Conservation (phyloP, 495 filamentous ascomycete genomes). For the Neurospora cerealis region DNA sequence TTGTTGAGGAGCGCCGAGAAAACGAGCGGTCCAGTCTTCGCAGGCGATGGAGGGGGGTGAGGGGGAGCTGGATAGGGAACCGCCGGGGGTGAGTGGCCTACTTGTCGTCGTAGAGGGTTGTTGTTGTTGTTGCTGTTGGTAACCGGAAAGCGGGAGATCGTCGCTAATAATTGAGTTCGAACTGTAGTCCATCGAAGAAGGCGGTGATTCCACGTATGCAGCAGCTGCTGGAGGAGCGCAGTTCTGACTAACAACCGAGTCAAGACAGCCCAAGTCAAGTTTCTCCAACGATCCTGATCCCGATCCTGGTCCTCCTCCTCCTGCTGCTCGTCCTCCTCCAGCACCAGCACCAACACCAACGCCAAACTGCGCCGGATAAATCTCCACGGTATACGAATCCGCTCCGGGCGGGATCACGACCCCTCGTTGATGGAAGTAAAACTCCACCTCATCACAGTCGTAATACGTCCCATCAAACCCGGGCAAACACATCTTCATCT, state of each 20-base stretch:
- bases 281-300: neutral
- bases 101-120: neutral
- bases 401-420: slow-evolving; percentile 43
- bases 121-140: neutral
- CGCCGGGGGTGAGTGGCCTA: neutral
- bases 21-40: neutral
- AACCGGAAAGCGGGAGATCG: neutral
- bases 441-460: slow-evolving; percentile 62
- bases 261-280: neutral
- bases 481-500: slow-evolving; percentile 32
- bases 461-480: slow-evolving; percentile 63
- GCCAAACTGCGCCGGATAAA: slow-evolving; percentile 27
- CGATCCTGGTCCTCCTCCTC: slow-evolving; percentile 3
- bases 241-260: neutral
- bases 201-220: neutral
- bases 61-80: neutral
- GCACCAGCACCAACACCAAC: slow-evolving; percentile 3
- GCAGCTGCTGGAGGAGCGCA: neutral
- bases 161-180: neutral
- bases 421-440: slow-evolving; percentile 52
- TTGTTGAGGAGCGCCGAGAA: neutral
- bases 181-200: neutral
- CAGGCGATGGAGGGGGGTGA: neutral
- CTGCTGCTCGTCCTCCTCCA: neutral
- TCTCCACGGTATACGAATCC: slow-evolving; percentile 42